Base-by-base conservation (phyloP, 306 rosid genomes). In the Vigna mungo region DNA sequence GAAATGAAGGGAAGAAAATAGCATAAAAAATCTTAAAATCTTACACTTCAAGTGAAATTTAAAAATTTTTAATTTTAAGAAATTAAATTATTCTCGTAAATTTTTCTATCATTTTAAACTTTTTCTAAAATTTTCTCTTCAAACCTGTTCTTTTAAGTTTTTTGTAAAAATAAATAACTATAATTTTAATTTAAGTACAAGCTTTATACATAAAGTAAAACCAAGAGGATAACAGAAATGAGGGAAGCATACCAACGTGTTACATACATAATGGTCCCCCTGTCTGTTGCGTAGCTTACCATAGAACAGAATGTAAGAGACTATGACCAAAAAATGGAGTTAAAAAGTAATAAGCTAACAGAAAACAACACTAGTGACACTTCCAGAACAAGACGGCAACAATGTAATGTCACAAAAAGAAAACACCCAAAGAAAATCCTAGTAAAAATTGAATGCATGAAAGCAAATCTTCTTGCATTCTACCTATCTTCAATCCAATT, bases 341-440 rank as follows among this genome's bases (percentile, higher is more conserved):
- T 47, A 52, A 65, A 56, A 73, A 51, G 34, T 61, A 16, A 60
- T 13, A 60, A 30, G 36, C 61, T 64, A 53, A 46, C 76, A 53
- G 9, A 53, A 21, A 41, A 41, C 13, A 66, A 10, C 65, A 61
- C 12, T 61, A 11, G 27, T 58, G 11, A 16, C 44, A 12, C 61
- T 48, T 68, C 69, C 54, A 46, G 18, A 73, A 60, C 44, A 46
- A 37, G 15, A 34, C n/a, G 41, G n/a, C 13, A 62, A 53, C 41
- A 69, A 70, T 21, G 46, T 20, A 43, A 70, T 54, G 64, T 55
- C 60, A 18, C 71, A n/a, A 34, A 58, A 10, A 51, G 41, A 54
- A 46, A 62, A 7, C 41, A 16, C 9, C 74, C 13, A 12, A 25
- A n/a, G 17, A 65, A 66, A 70, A 58, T 27, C 67, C 49, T 46